Percentiles rank a stretch among this genome's conserved stretches.
phyloP scores from a whole-genome alignment of 1,139 yeast genomes.

The Magnusiomyces paraingens region DNA sequence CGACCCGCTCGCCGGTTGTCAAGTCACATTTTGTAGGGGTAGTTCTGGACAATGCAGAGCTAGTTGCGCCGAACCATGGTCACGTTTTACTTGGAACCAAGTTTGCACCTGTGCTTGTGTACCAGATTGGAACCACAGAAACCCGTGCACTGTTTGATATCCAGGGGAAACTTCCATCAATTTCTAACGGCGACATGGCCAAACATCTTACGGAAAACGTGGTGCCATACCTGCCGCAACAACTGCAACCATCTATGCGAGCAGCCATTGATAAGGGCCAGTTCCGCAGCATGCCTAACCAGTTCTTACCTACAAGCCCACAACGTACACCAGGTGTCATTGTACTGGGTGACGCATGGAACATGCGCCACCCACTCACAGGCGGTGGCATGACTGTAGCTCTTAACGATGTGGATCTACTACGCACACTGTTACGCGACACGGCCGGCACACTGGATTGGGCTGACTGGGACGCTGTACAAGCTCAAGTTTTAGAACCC shows the following conservation, averaged over 20 bases:
- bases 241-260: conserved; percentile 58
- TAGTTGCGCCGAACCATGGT: conserved; percentile 74
- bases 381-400: conserved; percentile 99
- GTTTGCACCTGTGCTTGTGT: conserved; percentile 74
- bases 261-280: conserved; percentile 44
- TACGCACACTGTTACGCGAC: conserved; percentile 45
- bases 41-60: conserved; percentile 59
- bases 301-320: conserved; percentile 71
- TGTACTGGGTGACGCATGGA: conserved; percentile 86
- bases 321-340: conserved; percentile 69
- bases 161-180: conserved; percentile 65
- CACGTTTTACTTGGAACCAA: conserved; percentile 83
- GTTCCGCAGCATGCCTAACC: conserved; percentile 89
- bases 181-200: conserved; percentile 50
- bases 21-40: conserved; percentile 87
- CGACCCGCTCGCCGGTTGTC: conserved; percentile 53
- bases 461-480: conserved; percentile 41
- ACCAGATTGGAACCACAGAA: conserved; percentile 76
- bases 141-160: conserved; percentile 89
- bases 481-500: conserved; percentile 56
- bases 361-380: conserved; percentile 97
- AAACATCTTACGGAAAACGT: conserved; percentile 56
- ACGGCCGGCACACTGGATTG: conserved; percentile 27
- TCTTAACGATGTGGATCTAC: conserved; percentile 70
- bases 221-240: conserved; percentile 61